A percentile compares a stretch with the other conserved stretches of the same genome.
Conservation (phyloP, 768 basidiomycete species). For the Lentinula lateritia region DNA sequence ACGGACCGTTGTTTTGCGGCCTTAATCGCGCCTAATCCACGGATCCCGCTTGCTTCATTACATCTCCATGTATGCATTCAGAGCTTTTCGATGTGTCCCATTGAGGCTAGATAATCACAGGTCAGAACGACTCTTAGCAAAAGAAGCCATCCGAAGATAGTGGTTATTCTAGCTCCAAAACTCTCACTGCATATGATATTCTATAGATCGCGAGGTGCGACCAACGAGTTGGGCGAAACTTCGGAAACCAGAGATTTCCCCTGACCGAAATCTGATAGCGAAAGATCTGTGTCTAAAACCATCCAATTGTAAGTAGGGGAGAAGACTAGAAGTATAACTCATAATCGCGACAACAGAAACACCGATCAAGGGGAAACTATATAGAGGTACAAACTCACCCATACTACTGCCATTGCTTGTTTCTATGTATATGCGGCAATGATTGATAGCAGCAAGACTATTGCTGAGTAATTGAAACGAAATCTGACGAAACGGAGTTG, state of each 20-base stretch:
- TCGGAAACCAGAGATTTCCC: constrained; percentile 3
- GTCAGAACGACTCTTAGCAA: background rate
- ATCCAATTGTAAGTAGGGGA: background rate
- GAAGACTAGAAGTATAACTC: background rate
- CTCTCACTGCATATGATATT: background rate
- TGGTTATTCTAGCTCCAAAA: background rate
- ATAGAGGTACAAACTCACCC: background rate
- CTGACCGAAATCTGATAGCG: constrained; percentile 2
- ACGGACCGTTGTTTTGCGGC: background rate
- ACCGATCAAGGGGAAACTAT: constrained; percentile 3
- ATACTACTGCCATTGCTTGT: background rate
- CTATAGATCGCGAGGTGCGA: background rate
- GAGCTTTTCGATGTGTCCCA: background rate
- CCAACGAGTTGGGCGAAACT: background rate
- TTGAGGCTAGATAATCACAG: background rate
- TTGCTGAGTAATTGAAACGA: too few relatives aligned
- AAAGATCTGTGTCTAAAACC: constrained; percentile 4
- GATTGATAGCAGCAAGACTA: background rate
- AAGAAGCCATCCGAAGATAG: constrained; percentile 13
- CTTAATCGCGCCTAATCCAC: background rate
- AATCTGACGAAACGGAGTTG: too few relatives aligned
- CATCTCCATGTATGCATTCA: background rate
- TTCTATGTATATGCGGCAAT: background rate
- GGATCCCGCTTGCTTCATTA: background rate
- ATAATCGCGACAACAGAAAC: background rate